These are phyloP conservation scores for Schwanniomyces sp. DNA, from an alignment of 805 yeast genomes.

Conservation along the genomic window DNA sequence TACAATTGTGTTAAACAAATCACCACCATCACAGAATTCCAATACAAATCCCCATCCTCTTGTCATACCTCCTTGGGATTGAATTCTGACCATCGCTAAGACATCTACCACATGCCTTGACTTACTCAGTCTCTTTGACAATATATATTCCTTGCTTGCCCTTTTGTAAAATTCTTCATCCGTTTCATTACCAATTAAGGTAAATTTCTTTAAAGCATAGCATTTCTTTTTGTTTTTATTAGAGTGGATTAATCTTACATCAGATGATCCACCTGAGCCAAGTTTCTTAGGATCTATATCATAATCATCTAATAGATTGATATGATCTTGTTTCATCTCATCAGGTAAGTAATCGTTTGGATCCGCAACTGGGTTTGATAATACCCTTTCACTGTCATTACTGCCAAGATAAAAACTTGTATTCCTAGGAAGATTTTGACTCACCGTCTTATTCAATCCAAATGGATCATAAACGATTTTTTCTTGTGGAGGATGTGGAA, in stretches of 20 bases:
- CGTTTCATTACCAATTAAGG: conserved; percentile 58
- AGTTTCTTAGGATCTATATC: conserved; percentile 49
- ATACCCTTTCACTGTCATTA: conserved; percentile 46
- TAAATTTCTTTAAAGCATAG: conserved; percentile 67
- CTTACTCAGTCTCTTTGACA: conserved; percentile 53
- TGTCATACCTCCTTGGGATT: conserved; percentile 50
- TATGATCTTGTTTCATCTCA: conserved; percentile 47
- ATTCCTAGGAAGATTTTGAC: conserved; percentile 24
- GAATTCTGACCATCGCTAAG: conserved; percentile 54
- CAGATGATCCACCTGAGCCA: conserved; percentile 75
- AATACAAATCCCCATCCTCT: conserved; percentile 78
- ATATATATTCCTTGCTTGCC: conserved; percentile 61
- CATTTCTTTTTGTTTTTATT: conserved; percentile 40
- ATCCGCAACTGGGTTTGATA: conserved; percentile 61
- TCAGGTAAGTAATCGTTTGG: conserved; percentile 67
- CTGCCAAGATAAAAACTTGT: conserved; percentile 31
- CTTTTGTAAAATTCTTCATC: conserved; percentile 65
- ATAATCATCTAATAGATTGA: conserved; percentile 56
- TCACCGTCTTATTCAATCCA: conserved; percentile 45
- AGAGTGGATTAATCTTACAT: conserved; percentile 49
- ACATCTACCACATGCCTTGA: conserved; percentile 63
- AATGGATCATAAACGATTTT: conserved; percentile 67
- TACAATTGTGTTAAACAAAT: conserved; percentile 54
- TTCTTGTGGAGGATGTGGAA: conserved; percentile 19
- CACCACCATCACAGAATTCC: conserved; percentile 64